phyloP scores from a whole-genome alignment of 371 early-diverging fungal genomes.

The Circinella minor region DNA sequence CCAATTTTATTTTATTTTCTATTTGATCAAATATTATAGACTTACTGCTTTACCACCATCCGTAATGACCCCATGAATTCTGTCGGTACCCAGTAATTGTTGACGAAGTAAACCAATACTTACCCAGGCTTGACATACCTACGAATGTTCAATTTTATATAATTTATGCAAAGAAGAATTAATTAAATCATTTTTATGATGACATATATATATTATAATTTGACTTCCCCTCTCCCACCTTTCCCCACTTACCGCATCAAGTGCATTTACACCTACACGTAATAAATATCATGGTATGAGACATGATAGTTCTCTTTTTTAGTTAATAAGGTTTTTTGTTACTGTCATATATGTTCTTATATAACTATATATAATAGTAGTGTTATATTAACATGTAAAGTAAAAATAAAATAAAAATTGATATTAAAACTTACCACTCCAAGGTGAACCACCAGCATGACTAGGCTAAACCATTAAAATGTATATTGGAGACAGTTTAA shows the following conservation, averaged over 20 bases:
- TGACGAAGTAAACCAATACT: conserved; percentile 73
- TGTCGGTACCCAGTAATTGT: conserved; percentile 64
- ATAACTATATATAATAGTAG: too few relatives aligned
- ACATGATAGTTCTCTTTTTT: too few relatives aligned
- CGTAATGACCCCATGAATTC: conserved; percentile 77
- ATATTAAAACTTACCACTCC: conserved; percentile 18
- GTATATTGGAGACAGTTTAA: neutral
- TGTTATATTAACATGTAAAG: neutral
- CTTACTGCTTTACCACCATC: conserved; percentile 70
- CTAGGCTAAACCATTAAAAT: conserved; percentile 13
- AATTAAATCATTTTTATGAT: too few relatives aligned
- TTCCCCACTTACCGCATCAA: conserved; percentile 55
- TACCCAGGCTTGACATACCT: conserved; percentile 58
- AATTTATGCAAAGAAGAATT: too few relatives aligned
- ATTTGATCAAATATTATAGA: neutral
- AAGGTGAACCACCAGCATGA: conserved; percentile 49
- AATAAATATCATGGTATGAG: too few relatives aligned
- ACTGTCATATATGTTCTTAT: too few relatives aligned
- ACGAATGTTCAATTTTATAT: too few relatives aligned
- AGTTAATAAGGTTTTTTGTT: too few relatives aligned
- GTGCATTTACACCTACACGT: conserved; percentile 66
- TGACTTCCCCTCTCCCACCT: too few relatives aligned
- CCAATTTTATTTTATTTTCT: too few relatives aligned
- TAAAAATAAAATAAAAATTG: neutral
- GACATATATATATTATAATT: too few relatives aligned